Evolutionary conservation across 106 monocot genomes (phyloP), one percentile per base, ranked within the genome.

Genomic region (Dendrobium chrysotoxum): DNA sequence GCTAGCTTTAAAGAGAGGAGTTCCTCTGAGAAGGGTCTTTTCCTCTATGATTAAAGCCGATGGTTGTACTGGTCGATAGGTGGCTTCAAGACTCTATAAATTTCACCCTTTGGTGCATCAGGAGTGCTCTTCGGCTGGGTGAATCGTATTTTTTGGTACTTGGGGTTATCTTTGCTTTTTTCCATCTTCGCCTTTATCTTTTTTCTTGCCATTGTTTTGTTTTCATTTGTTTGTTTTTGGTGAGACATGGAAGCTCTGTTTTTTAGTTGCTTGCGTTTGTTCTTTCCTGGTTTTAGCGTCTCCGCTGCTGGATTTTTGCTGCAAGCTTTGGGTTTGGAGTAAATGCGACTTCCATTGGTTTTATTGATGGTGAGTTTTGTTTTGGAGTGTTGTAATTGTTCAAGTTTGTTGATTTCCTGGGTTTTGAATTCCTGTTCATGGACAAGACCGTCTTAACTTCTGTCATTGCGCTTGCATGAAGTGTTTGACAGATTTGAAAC

Each of bases 91-190:
- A 28, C 74, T 41, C 21, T n/a, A 74, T 26, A 18, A 76, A 46
- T 13, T 50, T 76, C 76, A 47, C 75, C 26, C 76, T 76, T 76
- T 76, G 40, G 41, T 74, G 71, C 35, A 35, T 71, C 71, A 35
- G 12, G 12, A 74, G 74, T 23, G 41, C 74, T 74, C 74, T 20
- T 35, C 20, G 40, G 20, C n/a, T 40, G 18, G 28, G 21, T 74
- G 39, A 74, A 28, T 74, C 74, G 74, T 74, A 40, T 40, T n/a
- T 74, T 74, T 68, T 44, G 80, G 72, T 80, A 80, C 73, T 79
- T 79, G 38, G 38, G 38, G 58, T 35, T 79, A 26, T 12, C 5
- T 42, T 40, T 65, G 2, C 40, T 67, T 68, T 44, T 68, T 17
- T 45, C 42, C 45, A 26, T 44, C 41, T 66, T 42, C 28, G 68